Evolutionary conservation across 331 rosid genomes (phyloP).

Genomic region (Acacia pycnantha): DNA sequence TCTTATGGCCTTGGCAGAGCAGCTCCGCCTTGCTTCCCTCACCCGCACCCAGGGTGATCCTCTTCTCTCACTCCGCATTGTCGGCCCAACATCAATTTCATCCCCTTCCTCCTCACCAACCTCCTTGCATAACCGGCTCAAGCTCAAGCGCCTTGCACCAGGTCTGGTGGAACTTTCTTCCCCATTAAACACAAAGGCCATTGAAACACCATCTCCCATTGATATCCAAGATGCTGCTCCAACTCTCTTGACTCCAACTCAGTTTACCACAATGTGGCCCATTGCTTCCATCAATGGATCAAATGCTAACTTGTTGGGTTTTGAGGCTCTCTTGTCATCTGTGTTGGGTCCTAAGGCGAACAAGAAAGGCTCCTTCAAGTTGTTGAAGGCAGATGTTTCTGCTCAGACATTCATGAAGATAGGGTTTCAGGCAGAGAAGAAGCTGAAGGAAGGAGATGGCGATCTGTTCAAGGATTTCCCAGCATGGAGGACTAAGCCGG

Average conservation of each 20-base stretch:
- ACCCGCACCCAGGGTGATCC: conserved; percentile 23
- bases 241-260: conserved; percentile 60
- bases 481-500: conserved; percentile 86
- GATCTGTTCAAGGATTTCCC: conserved; percentile 51
- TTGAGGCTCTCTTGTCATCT: conserved; percentile 69
- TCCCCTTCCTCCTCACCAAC: conserved; percentile 35
- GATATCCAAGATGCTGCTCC: conserved; percentile 47
- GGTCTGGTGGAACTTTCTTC: conserved; percentile 91
- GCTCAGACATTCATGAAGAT: conserved; percentile 82
- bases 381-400: conserved; percentile 86
- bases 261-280: conserved; percentile 78
- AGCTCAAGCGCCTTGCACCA: conserved; percentile 93
- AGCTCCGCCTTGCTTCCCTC: neutral
- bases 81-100: conserved; percentile 81
- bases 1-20: conserved; percentile 1
- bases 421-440: conserved; percentile 86
- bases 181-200: conserved; percentile 40
- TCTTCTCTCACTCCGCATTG: conserved; percentile 74
- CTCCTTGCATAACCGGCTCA: conserved; percentile 60
- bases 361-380: conserved; percentile 74
- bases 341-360: conserved; percentile 75
- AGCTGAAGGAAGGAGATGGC: conserved; percentile 65
- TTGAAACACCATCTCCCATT: conserved; percentile 40
- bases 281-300: conserved; percentile 82
- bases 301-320: conserved; percentile 67